These are phyloP conservation scores for Candida ulmi DNA, from an alignment of 805 yeast species.

Conservation along the genomic window DNA sequence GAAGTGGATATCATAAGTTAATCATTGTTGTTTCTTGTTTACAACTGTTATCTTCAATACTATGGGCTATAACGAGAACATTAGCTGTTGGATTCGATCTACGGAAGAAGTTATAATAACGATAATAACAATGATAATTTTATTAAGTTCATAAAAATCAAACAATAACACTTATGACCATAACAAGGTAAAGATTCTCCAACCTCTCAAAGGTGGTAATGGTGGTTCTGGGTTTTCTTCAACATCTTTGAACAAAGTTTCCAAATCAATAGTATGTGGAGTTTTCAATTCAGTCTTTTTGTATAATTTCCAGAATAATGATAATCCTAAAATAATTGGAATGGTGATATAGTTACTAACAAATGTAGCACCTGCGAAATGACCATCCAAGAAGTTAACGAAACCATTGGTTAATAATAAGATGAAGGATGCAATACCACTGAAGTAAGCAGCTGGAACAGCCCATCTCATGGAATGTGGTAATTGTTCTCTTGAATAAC, in stretches of 20 bases:
- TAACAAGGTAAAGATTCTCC: slow-evolving; percentile 1
- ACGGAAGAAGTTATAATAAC: not conserved
- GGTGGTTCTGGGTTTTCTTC: slow-evolving; percentile 18
- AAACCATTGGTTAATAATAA: slow-evolving; percentile 28
- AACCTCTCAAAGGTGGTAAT: not conserved
- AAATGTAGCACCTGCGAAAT: slow-evolving; percentile 7
- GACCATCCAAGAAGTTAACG: slow-evolving; percentile 24
- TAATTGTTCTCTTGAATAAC: slow-evolving; percentile 26
- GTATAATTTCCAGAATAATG: slow-evolving; percentile 24
- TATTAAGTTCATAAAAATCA: no score
- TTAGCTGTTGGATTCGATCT: slow-evolving; percentile 6
- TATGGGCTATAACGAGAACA: slow-evolving; percentile 13
- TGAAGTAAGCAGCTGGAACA: slow-evolving; percentile 23
- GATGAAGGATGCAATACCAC: slow-evolving; percentile 17
- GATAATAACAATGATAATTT: not conserved
- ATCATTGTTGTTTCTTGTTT: slow-evolving; percentile 30
- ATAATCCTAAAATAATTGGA: slow-evolving; percentile 22
- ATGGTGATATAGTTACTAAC: not conserved
- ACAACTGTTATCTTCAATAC: slow-evolving; percentile 5
- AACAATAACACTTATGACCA: not conserved
- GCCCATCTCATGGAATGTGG: slow-evolving; percentile 24
- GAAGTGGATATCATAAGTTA: slow-evolving; percentile 34
- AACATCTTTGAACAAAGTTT: slow-evolving; percentile 20
- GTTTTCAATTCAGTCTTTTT: slow-evolving; percentile 24
- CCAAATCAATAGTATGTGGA: slow-evolving; percentile 34